Evolutionary conservation across 768 basidiomycete genomes (phyloP).

Genomic region (Sistotremastrum suecicum): DNA sequence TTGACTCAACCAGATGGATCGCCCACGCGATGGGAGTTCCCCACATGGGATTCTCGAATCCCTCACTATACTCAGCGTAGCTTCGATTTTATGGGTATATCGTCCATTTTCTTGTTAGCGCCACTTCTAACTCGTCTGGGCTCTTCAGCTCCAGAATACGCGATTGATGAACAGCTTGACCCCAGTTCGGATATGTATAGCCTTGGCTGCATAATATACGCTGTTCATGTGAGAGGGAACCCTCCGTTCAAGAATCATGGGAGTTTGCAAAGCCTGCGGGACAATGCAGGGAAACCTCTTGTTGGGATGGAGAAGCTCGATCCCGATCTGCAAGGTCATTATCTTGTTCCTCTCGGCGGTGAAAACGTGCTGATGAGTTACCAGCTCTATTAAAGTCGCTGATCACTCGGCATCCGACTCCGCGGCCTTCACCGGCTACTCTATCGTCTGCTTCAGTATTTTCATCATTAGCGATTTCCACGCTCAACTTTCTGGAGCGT

Average conservation of each 20-base stretch:
- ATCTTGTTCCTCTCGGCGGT: background rate
- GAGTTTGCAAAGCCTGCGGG: conserved; percentile 53
- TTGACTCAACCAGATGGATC: conserved; percentile 53
- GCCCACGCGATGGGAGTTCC: conserved; percentile 79
- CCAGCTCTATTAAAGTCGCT: conserved; percentile 68
- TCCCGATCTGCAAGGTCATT: conserved; percentile 54
- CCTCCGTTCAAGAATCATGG: conserved; percentile 83
- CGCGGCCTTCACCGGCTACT: conserved; percentile 62
- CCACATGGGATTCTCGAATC: conserved; percentile 68
- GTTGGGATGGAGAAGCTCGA: conserved; percentile 55
- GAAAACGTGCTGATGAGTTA: conserved; percentile 2
- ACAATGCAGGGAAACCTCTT: conserved; percentile 49
- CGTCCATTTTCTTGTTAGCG: background rate
- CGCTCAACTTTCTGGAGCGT: conserved; percentile 89
- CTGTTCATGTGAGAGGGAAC: conserved; percentile 77
- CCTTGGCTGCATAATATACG: conserved; percentile 81
- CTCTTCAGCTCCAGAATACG: conserved; percentile 78
- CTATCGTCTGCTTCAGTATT: conserved; percentile 85
- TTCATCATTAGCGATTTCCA: conserved; percentile 89
- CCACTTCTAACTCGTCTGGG: background rate
- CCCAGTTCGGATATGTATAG: conserved; percentile 90
- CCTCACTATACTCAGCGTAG: conserved; percentile 79
- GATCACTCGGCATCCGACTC: conserved; percentile 62
- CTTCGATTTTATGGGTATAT: conserved; percentile 85
- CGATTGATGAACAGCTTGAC: conserved; percentile 72